Evolutionary conservation across 495 filamentous ascomycete genomes (phyloP).

Genomic region (Pyronema omphalodes): DNA sequence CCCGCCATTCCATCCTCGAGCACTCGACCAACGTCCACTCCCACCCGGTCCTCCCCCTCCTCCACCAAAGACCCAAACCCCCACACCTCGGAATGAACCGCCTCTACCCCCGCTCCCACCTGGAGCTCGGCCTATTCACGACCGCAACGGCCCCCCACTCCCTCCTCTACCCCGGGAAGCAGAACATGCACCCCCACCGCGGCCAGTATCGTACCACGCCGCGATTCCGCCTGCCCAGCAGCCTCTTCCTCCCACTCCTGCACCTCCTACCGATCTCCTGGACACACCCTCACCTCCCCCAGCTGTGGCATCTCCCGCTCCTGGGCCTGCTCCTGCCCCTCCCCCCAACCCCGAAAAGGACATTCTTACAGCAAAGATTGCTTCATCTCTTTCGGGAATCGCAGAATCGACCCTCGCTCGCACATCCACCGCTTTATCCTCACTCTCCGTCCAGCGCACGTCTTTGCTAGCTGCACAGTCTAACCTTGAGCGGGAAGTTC

Average conservation of each 20-base stretch:
- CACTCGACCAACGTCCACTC: not conserved
- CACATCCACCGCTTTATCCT: constrained; percentile 46
- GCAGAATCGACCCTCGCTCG: constrained; percentile 47
- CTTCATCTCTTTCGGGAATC: constrained; percentile 44
- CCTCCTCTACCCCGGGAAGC: constrained; percentile 3
- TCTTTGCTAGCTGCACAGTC: constrained; percentile 52
- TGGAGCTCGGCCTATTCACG: not conserved
- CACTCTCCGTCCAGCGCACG: constrained; percentile 45
- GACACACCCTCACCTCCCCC: constrained; percentile 2
- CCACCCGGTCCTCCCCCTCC: constrained; percentile 13
- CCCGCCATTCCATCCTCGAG: not conserved
- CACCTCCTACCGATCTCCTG: constrained; percentile 5
- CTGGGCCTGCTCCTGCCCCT: constrained; percentile 52
- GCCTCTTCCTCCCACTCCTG: constrained; percentile 14
- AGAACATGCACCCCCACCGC: constrained; percentile 7
- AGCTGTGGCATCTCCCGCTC: constrained; percentile 9
- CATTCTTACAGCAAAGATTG: constrained; percentile 60
- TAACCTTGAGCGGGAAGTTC: constrained; percentile 51
- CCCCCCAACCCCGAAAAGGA: constrained; percentile 96
- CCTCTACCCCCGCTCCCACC: constrained; percentile 18
- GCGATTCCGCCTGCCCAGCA: constrained; percentile 7
- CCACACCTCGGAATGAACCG: constrained; percentile 9
- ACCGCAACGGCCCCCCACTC: not conserved
- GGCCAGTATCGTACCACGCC: not conserved
- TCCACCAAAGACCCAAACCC: constrained; percentile 5